Base-by-base conservation (phyloP, 148 eudicot genomes). In the Rhododendron simsii region DNA sequence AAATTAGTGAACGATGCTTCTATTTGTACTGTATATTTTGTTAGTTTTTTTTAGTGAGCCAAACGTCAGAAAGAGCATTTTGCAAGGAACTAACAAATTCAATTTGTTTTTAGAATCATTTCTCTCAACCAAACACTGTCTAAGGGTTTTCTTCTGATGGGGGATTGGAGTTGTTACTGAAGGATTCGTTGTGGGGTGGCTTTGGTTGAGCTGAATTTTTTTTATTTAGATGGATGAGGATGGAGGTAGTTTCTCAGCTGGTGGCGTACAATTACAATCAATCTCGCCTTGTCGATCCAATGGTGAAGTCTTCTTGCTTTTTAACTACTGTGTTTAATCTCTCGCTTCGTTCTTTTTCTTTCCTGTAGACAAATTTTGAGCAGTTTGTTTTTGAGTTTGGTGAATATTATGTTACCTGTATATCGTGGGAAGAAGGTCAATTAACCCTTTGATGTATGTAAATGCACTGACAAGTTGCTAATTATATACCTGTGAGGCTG, bases 241-340 rank as follows among this genome's bases (percentile, higher is more conserved):
- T 57, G 82, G 81, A 44, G 82, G 87, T 30, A 85, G 84, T 85
- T 47, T 65, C 79, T 85, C 87, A 63, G 76, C 84, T 9, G 83
- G 7, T 51, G 82, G 75, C n/a, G 11, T 74, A 15, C 51, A 74
- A 69, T 59, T 33, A 41, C 81, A 67, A 45, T 69, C 85, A 55
- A 14, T 73, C 75, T 74, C 61, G 2, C 45, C 41, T 81, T 61
- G 15, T 45, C 79, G 30, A 73, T 73, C 80, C 1, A 53, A 73
- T 47, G 63, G 87, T 86, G 73, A 63, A 57, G 10, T 78, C 50
- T 85, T 85, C 65, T 23, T 18, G 44, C 65, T 79, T 47, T 79
- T 79, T 28, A 79, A n/a, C 8, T 47, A 26, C 28, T 30, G 50
- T 20, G 10, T 79, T 79, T 51, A 48, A 26, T 79, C 2, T 35